Evolutionary conservation across 371 early-diverging fungal species (phyloP).

Genomic region (Chytridium lagenaria): DNA sequence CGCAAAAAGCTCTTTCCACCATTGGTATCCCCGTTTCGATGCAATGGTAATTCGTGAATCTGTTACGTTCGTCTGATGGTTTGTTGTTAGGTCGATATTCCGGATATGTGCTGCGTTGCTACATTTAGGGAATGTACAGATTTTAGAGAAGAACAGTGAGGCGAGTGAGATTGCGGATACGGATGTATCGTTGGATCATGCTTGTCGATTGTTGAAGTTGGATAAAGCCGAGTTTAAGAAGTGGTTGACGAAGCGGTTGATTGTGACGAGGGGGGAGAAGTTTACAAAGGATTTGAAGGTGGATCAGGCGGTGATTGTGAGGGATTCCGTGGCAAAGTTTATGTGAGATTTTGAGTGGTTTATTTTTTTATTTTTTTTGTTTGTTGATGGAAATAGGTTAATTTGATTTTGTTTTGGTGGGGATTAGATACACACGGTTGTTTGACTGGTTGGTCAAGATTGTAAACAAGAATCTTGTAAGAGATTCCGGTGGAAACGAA

Average conservation of each 20-base stretch:
- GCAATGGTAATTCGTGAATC: too few species aligned
- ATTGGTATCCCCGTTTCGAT: slow-evolving; percentile 82
- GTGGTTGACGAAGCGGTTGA: slow-evolving; percentile 89
- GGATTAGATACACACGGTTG: slow-evolving; percentile 72
- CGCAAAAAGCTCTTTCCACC: slow-evolving; percentile 81
- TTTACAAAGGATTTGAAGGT: slow-evolving; percentile 78
- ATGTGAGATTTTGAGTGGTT: slow-evolving; percentile 61
- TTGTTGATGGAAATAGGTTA: neutral
- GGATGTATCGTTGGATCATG: slow-evolving; percentile 71
- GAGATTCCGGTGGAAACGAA: slow-evolving; percentile 35
- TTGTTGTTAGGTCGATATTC: slow-evolving; percentile 76
- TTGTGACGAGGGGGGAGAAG: slow-evolving; percentile 80
- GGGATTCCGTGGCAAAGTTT: slow-evolving; percentile 95
- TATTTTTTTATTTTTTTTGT: neutral
- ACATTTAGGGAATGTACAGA: slow-evolving; percentile 90
- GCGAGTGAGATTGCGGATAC: slow-evolving; percentile 70
- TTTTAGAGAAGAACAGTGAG: slow-evolving; percentile 68
- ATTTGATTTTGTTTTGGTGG: neutral
- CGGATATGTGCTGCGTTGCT: slow-evolving; percentile 88
- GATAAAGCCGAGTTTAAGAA: slow-evolving; percentile 79
- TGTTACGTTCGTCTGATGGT: too few species aligned
- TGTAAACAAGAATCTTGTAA: slow-evolving; percentile 81
- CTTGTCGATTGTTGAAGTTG: slow-evolving; percentile 75
- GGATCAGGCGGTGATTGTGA: slow-evolving; percentile 75
- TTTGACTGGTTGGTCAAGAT: slow-evolving; percentile 93